Evolutionary conservation across 2,329 filamentous ascomycete species (phyloP).

Genomic region (Penicillium sp.): DNA sequence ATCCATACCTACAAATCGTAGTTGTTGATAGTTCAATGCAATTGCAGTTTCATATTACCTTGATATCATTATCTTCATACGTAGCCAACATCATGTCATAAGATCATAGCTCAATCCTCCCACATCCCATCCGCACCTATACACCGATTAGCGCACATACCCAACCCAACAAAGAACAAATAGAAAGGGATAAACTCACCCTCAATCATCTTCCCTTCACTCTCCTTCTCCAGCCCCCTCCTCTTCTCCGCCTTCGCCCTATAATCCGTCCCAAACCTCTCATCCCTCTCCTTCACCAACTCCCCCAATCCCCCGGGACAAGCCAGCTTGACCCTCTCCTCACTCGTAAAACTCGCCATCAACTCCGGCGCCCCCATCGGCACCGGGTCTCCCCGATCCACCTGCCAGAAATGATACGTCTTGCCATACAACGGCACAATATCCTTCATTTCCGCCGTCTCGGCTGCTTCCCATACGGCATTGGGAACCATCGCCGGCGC

Average conservation of each 20-base stretch:
- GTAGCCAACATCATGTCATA: no score
- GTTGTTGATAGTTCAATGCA: constrained; percentile 25
- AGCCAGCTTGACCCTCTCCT: constrained; percentile 21
- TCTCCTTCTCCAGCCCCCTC: no score
- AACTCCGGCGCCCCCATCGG: constrained; percentile 54
- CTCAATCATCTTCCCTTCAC: no score
- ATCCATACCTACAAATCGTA: no score
- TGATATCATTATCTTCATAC: no score
- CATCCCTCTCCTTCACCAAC: constrained; percentile 45
- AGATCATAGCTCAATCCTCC: no score
- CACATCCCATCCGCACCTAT: no score
- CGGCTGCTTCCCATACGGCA: constrained; percentile 62
- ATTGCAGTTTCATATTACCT: no score
- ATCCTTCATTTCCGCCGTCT: constrained; percentile 71
- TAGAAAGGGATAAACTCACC: no score
- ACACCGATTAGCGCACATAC: no score
- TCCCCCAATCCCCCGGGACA: constrained; percentile 24
- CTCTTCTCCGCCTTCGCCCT: constrained; percentile 47
- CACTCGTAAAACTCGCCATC: constrained; percentile 51
- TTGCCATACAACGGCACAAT: constrained; percentile 71
- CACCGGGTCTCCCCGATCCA: constrained; percentile 60
- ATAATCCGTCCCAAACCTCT: constrained; percentile 46
- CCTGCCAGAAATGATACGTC: constrained; percentile 78
- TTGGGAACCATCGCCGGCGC: constrained; percentile 39
- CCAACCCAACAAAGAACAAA: no score